These are phyloP conservation scores for Raffaelea deltoideospora DNA, from an alignment of 2,329 filamentous ascomycete genomes.

Conservation along the genomic window DNA sequence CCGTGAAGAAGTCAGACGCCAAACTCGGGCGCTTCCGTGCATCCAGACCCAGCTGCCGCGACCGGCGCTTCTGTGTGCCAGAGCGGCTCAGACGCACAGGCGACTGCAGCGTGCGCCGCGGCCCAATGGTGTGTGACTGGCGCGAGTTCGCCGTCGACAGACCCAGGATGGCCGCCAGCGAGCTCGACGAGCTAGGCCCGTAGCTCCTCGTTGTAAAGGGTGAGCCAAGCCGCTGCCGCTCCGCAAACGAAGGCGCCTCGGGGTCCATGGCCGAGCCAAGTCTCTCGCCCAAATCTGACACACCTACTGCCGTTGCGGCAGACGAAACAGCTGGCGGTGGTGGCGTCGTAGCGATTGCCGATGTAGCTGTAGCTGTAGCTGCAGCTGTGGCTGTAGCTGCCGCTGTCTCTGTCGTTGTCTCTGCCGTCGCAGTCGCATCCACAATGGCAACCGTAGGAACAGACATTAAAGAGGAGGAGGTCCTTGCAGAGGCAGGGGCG, in stretches of 20 bases:
- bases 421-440: background rate
- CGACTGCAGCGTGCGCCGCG: conserved; percentile 35
- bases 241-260: conserved; percentile 14
- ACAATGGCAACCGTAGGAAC: no score
- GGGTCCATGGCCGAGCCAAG: conserved; percentile 6
- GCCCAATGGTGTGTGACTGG: conserved; percentile 33
- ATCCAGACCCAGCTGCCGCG: conserved; percentile 29
- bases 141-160: conserved; percentile 19
- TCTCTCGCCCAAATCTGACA: conserved; percentile 1
- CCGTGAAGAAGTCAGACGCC: conserved; percentile 36
- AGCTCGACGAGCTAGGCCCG: conserved; percentile 42
- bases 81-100: conserved; percentile 38
- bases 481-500: no score
- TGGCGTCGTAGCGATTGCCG: no score
- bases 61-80: conserved; percentile 39
- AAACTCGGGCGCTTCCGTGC: conserved; percentile 40
- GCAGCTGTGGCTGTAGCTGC: no score
- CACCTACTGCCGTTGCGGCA: no score
- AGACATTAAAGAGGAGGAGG: no score
- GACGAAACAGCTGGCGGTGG: no score
- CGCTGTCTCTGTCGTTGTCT: no score
- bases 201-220: conserved; percentile 45
- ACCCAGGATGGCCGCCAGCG: conserved; percentile 24
- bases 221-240: conserved; percentile 30
- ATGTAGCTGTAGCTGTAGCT: no score